Evolutionary conservation across 2,329 filamentous ascomycete genomes (phyloP), one percentile per base, ranked within the genome.

Genomic region (Fusarium domesticum): DNA sequence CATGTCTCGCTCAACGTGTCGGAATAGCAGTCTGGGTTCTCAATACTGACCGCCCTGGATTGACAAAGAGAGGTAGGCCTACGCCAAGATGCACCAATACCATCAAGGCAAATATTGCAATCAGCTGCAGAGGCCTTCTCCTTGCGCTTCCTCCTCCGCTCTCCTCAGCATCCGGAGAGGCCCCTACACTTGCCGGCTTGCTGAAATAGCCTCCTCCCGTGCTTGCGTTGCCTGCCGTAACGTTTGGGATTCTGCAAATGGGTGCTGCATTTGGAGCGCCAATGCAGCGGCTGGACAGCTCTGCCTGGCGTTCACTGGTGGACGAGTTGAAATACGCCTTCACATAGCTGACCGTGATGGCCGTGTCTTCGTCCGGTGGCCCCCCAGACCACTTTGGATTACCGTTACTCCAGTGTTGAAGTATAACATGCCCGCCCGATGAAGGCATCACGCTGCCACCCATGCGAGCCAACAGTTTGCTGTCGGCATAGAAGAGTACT

Each of bases 291-390:
- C 36, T 39, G 18, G 31, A 41, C 34, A 37, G 43, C 23, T 37
- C 37, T 18, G 37, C 31, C 35, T 54, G 57, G 25, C 39, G 39
- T 4, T 47, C 28, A 2, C 57, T 50, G 16, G 71, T 55, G 3
- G 83, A 83, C 14, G 83, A 83, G 70, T 91, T 91, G 70, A 90
- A 92, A 65, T 91, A 92, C 0, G 83, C 83, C 63, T 87, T 89
- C 45, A 89, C 76, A 58, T 89, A 89, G 30, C 74, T 77, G 18
- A 91, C 73, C 6, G 75, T 78, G 56, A 88, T 71, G 15, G 75
- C 67, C 0, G 86, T 80, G 56, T 90, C 83, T 25, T 70, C 50
- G 0, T 55, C 53, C 0, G 87, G 87, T 3, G 87, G 87, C 0
- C 87, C 87, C 11, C 74, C 81, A 32, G 83, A 86, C 87, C 87